Evolutionary conservation across 768 basidiomycete genomes (phyloP), one percentile per base, ranked within the genome.

Genomic region (Cystobasidium tubakii): DNA sequence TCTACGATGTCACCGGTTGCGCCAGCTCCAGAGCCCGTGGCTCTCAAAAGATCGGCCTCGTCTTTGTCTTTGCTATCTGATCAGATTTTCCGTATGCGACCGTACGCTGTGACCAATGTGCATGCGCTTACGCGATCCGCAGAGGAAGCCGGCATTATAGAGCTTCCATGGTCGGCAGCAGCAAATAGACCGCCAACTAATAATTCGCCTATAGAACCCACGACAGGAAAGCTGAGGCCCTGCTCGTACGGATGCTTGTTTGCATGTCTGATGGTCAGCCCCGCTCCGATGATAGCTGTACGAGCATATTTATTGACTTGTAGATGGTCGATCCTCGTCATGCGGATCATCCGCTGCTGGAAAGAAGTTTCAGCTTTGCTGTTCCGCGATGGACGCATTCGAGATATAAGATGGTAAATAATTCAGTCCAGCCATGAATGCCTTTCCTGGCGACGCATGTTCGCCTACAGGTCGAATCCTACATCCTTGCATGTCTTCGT

Each of bases 61-160:
- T 67, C 66, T 54, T 53, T n/a, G 21, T 46, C n/a, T 6, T 17
- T 7, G 31, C 42, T 33, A 27, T 67, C 66, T 27, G 19, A 9
- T 23, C 29, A 1, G 10, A 67, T 13, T 17, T 29, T 29, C 25
- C 44, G 2, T 23, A 54, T 39, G 12, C 46, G 42, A 15, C 66
- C 66, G 21, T 67, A 9, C 31, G 66, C 66, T 19, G 66, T 67
- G 10, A 67, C 66, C 15, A 67, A 29, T n/a, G 66, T 67, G 23
- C 66, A 67, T 67, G 66, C 44, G 25, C 25, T 67, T 23, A 29
- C 66, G 10, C 27, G 23, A 13, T 67, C 66, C 10, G 66, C 27
- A 9, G 46, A 43, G n/a, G 66, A 46, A 17, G 66, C 21, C 3
- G 54, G 7, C 21, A 12, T 19, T 9, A 50, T 34, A 10, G 44